Base-by-base conservation (phyloP, 495 filamentous ascomycete genomes). In the Polyplosphaeria fusca region DNA sequence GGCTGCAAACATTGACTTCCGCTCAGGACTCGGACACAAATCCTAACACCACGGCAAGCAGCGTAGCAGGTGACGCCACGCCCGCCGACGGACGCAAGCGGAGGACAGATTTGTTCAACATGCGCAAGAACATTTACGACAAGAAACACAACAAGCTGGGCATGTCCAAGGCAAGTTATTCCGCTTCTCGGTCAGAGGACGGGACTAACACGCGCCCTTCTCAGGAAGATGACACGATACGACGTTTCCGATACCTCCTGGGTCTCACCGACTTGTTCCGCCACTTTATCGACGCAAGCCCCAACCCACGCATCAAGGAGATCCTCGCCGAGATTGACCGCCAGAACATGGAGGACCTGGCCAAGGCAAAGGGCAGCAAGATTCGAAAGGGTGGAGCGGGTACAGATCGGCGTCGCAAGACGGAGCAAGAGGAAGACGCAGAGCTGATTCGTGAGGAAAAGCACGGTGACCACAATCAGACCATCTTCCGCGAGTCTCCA, bases 251-350 rank as follows among this genome's bases (percentile, higher is more conserved):
- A 45, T 97, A 99, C 67, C 84, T 99, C 1, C 81, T 99, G 5
- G 94, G 94, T 23, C 76, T 97, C 44, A 99, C 94, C 41, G 94
- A 99, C 67, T 81, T 99, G 19, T 99, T 99, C 77, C 88, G 94
- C 57, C 94, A 99, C 72, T 99, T 99, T 72, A 99, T 99, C 74
- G 91, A 96, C 67, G 86, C 91, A 18, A 99, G 95, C 67, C 93
- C 91, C 1, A 88, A 96, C 61, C 91, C 91, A 0, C 84, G 84
- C 32, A 89, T 97, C 67, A 86, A 92, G 63, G 86, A 92, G 39
- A 87, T 96, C 49, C 90, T 97, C 78, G 80, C 80, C 9, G 88
- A 96, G 70, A 96, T 96, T 64, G 91, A 96, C 69, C 83, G 85
- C 22, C 89, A 95, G 68, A 91, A 96, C 70, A 86, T 82, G 16